These are phyloP conservation scores for Globisporangium radiosum DNA, from an alignment of 352 stramenopile genomes.

Conservation along the genomic window DNA sequence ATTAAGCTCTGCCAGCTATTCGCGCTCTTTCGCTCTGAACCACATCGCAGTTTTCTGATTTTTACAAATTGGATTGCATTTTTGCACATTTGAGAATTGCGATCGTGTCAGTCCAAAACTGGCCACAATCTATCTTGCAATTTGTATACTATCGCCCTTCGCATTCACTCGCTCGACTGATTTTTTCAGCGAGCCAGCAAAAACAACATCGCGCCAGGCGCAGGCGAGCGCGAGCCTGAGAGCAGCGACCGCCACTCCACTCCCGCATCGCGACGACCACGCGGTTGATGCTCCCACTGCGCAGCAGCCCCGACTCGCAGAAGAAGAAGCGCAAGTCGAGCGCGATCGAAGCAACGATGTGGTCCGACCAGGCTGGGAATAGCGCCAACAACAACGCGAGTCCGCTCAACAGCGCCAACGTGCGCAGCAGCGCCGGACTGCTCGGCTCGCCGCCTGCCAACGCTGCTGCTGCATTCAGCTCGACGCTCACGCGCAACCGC, in stretches of 20 bases:
- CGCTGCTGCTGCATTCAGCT: constrained; percentile 20
- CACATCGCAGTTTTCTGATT: too few species aligned
- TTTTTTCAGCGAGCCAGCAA: too few species aligned
- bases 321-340: constrained; percentile 87
- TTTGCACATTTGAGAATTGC: too few species aligned
- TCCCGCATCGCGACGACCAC: neutral
- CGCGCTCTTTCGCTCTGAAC: too few species aligned
- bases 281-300: constrained; percentile 30
- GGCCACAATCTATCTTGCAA: too few species aligned
- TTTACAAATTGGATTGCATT: too few species aligned
- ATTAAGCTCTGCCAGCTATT: too few species aligned
- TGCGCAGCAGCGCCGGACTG: constrained; percentile 13
- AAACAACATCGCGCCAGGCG: too few species aligned
- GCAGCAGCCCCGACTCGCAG: constrained; percentile 36
- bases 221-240: neutral
- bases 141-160: too few species aligned
- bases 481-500: constrained; percentile 45
- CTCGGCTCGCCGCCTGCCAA: constrained; percentile 21
- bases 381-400: constrained; percentile 9
- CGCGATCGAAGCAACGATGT: constrained; percentile 56
- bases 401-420: constrained; percentile 16
- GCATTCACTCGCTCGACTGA: too few species aligned
- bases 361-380: constrained; percentile 25
- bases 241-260: neutral
- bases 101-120: too few species aligned